Conservation (phyloP, 768 basidiomycete genomes). For the Calocybe cyanea region DNA sequence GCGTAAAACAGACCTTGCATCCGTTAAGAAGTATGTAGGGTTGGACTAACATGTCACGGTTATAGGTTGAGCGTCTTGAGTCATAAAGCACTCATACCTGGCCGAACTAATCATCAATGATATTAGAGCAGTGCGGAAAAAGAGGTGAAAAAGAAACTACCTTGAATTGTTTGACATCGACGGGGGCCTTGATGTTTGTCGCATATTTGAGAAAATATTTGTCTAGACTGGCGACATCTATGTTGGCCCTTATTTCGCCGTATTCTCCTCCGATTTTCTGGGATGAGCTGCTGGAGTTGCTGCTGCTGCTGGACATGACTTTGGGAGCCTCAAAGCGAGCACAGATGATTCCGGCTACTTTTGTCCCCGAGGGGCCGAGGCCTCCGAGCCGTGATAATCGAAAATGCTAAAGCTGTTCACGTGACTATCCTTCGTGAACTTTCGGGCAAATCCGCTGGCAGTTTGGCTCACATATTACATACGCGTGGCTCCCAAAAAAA, state of each 20-base stretch:
- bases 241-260: conserved; percentile 66
- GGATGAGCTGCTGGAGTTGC: conserved; percentile 21
- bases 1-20: conserved; percentile 50
- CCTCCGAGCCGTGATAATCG: no score
- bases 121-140: not conserved
- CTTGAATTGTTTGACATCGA: conserved; percentile 90
- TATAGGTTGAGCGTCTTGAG: not conserved
- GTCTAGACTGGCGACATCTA: conserved; percentile 63
- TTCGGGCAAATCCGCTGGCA: conserved; percentile 38
- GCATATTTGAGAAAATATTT: conserved; percentile 59
- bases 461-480: conserved; percentile 27
- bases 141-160: conserved; percentile 35
- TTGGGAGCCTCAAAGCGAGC: no score
- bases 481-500: conserved; percentile 33
- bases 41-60: conserved; percentile 60
- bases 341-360: no score
- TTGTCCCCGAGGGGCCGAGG: no score
- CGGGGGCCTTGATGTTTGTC: conserved; percentile 53
- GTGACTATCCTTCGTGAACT: conserved; percentile 30
- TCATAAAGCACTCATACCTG: conserved; percentile 51
- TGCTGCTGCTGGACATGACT: no score
- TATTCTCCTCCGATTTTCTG: conserved; percentile 70
- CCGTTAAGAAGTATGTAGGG: conserved; percentile 92
- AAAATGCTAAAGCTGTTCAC: conserved; percentile 3
- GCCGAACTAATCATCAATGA: conserved; percentile 56